phyloP scores from a whole-genome alignment of 75 land plant species.

The Picea glauca region DNA sequence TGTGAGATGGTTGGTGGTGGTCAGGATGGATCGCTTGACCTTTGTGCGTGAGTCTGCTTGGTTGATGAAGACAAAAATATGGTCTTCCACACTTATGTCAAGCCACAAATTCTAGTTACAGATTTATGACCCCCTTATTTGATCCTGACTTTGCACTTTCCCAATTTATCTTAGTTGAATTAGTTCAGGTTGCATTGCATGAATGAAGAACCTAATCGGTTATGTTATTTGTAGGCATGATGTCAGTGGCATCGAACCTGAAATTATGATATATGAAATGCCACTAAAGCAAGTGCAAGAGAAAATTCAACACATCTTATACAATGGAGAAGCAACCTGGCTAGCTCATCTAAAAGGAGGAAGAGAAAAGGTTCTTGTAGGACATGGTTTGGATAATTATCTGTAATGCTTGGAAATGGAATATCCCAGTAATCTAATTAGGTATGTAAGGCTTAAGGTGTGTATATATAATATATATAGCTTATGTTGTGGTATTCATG shows the following conservation, averaged over 20 bases:
- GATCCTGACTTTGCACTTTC: too few species aligned
- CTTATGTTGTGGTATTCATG: background rate
- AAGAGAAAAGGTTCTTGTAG: constrained; percentile 60
- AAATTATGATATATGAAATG: constrained; percentile 21
- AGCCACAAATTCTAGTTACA: constrained; percentile 61
- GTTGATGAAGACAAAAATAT: background rate
- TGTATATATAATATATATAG: background rate
- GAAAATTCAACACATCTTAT: constrained; percentile 45
- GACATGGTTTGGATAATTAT: constrained; percentile 69
- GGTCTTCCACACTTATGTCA: constrained; percentile 53
- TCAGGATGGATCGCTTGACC: too few species aligned
- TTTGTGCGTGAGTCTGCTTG: too few species aligned
- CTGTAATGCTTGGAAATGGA: constrained; percentile 38
- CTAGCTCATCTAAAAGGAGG: constrained; percentile 22
- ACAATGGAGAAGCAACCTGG: constrained; percentile 44
- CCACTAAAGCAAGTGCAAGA: constrained; percentile 49
- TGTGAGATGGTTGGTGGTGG: too few species aligned
- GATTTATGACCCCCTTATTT: background rate
- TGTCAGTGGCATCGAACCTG: constrained; percentile 51
- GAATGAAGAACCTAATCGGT: constrained; percentile 11
- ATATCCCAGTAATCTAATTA: constrained; percentile 57
- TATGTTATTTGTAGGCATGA: background rate
- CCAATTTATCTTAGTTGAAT: too few species aligned
- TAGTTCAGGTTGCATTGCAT: too few species aligned
- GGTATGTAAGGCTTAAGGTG: constrained; percentile 19